Base-by-base conservation (phyloP, 23 red algal genomes). In the Gracilaria caudata region DNA sequence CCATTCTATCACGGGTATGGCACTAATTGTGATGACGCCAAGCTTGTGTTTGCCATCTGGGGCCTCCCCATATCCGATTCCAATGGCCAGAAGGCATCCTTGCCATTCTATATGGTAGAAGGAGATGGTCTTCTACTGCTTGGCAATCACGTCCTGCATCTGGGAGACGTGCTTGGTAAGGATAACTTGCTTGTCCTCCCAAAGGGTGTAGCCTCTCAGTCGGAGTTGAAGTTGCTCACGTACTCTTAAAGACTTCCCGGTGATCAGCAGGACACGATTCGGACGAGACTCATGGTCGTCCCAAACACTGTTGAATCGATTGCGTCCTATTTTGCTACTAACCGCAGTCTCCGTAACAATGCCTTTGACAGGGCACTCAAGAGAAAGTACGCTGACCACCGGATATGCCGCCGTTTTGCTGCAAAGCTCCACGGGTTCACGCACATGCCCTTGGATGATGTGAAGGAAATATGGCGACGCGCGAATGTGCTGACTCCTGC, bases 51-150 rank as follows among this genome's bases (percentile, higher is more conserved):
- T 21, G 80, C 49, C n/a, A 68, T 70, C 29, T 84, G 57, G 80
- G 51, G 60, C 26, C 65, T 87, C 7, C 83, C 65, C 19, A 12
- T 74, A 19, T 57, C 35, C 6, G 51, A 87, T 35, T 35, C 41
- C 2, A 25, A 36, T 28, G 65, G 24, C 14, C 21, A 17, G 26
- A 28, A 87, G 16, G 38, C 45, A 21, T 25, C 37, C 3, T 55
- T 87, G 17, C 66, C 41, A 17, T 87, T 87, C 46, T 63, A 87
- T 51, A 40, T 77, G 25, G 71, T 64, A 19, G 39, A 58, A 3
- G 83, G 83, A 8, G 83, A 87, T 3, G 83, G 65, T 20, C 64
- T 76, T 7, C 83, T 76, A 7, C 47, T 87, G 54, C 45, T 87
- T 1, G 83, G 65, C 36, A 75, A 73, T 44, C 59, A 73, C 6